A percentile compares a stretch with the other conserved stretches of the same genome.
Conservation (phyloP, 2,329 filamentous ascomycete genomes). For the Teratosphaeria destructans region DNA sequence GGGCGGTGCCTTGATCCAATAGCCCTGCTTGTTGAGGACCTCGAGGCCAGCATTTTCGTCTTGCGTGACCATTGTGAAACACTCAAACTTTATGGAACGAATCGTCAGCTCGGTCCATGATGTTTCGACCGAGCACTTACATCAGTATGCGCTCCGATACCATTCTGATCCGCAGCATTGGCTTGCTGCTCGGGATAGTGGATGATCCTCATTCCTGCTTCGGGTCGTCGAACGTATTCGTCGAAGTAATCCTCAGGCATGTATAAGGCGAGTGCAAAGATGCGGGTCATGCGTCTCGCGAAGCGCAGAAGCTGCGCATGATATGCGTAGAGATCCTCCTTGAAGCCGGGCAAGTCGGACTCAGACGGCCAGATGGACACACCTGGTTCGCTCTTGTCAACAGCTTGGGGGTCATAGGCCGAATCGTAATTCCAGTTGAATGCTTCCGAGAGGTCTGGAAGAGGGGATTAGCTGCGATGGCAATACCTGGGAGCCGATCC, state of each 20-base stretch:
- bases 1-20: slow-evolving; percentile 35
- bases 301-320: slow-evolving; percentile 28
- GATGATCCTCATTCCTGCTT: slow-evolving; percentile 28
- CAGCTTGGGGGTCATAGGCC: slow-evolving; percentile 10
- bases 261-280: slow-evolving; percentile 33
- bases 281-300: slow-evolving; percentile 29
- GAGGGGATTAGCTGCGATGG: slow-evolving; percentile 1
- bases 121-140: background rate
- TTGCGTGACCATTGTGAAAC: slow-evolving; percentile 36
- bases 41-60: slow-evolving; percentile 33
- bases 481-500: slow-evolving; percentile 43
- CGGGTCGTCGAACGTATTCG: slow-evolving; percentile 23
- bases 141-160: slow-evolving; percentile 25
- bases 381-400: slow-evolving; percentile 6
- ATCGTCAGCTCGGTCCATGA: slow-evolving; percentile 18
- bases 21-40: slow-evolving; percentile 29
- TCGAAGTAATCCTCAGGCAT: slow-evolving; percentile 34
- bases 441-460: slow-evolving; percentile 19
- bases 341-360: slow-evolving; percentile 26
- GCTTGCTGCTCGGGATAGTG: slow-evolving; percentile 31
- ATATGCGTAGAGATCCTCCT: slow-evolving; percentile 27
- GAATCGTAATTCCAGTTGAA: slow-evolving; percentile 19
- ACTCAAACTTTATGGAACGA: slow-evolving; percentile 28
- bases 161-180: slow-evolving; percentile 25
- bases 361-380: slow-evolving; percentile 20